A percentile compares a stretch with the other conserved stretches of the same genome.
phyloP scores from a whole-genome alignment of 2,329 filamentous ascomycete genomes.

The Diplodia corticola region DNA sequence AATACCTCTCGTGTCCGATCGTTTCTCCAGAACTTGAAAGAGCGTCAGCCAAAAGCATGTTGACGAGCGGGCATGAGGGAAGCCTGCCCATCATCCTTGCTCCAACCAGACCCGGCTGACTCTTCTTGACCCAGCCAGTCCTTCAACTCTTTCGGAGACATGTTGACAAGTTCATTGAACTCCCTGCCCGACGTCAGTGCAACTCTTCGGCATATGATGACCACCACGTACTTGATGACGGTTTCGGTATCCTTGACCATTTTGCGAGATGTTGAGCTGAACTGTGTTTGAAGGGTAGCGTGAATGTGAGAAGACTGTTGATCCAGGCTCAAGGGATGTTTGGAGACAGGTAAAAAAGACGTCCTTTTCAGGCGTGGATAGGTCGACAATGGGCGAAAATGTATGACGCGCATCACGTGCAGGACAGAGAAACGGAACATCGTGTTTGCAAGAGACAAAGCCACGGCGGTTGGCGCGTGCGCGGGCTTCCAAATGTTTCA shows the following conservation, averaged over 20 bases:
- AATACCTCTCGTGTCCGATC: conserved; percentile 60
- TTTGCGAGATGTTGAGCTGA: conserved; percentile 27
- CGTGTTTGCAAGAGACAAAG: background rate
- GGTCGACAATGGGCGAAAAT: background rate
- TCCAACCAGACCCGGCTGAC: conserved; percentile 61
- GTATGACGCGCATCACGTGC: conserved; percentile 21
- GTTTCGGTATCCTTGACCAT: conserved; percentile 56
- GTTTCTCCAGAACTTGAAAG: conserved; percentile 55
- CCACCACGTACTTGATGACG: conserved; percentile 48
- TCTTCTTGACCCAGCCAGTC: conserved; percentile 62
- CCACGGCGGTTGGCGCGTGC: background rate
- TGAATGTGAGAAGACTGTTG: background rate
- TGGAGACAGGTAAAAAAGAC: background rate
- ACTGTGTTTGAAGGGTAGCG: background rate
- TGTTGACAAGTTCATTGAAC: conserved; percentile 68
- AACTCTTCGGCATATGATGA: background rate
- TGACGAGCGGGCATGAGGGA: background rate
- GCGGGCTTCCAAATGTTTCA: conserved; percentile 6
- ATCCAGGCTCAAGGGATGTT: background rate
- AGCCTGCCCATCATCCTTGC: conserved; percentile 47
- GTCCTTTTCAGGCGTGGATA: background rate
- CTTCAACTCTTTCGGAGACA: conserved; percentile 61
- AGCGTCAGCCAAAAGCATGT: background rate
- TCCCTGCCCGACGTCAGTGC: conserved; percentile 44
- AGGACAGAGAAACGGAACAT: conserved; percentile 7